Evolutionary conservation across 2,329 filamentous ascomycete genomes (phyloP).

Genomic region (Tolypocladium ophioglossoides): DNA sequence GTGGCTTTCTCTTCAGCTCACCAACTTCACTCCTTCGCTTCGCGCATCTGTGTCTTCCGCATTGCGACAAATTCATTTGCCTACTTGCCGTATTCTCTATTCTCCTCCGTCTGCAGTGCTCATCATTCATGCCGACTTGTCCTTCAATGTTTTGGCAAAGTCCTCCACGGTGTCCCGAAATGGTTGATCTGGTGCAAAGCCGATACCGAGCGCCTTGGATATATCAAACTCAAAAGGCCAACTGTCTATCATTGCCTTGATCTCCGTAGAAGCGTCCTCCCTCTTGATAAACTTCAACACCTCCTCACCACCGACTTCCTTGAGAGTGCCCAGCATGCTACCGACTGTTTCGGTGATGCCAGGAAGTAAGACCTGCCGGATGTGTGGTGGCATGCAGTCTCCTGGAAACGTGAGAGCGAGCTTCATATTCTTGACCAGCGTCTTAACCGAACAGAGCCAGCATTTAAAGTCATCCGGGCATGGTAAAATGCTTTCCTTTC

Average conservation of each 20-base stretch:
- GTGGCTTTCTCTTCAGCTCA: no score
- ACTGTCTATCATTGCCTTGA: slow-evolving; percentile 38
- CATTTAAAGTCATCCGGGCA: slow-evolving; percentile 32
- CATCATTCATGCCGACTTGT: not conserved
- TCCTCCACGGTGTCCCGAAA: slow-evolving; percentile 21
- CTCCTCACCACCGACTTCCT: slow-evolving; percentile 35
- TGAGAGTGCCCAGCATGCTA: slow-evolving; percentile 40
- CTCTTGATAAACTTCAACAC: slow-evolving; percentile 31
- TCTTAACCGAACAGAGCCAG: slow-evolving; percentile 42
- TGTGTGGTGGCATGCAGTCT: slow-evolving; percentile 20
- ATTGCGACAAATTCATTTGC: no score
- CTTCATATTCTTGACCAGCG: slow-evolving; percentile 37
- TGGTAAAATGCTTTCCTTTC: slow-evolving; percentile 35
- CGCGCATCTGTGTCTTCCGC: no score
- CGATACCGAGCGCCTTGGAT: slow-evolving; percentile 39
- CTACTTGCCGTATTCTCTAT: no score
- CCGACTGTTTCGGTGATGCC: slow-evolving; percentile 41
- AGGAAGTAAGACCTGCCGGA: slow-evolving; percentile 39
- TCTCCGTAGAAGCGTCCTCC: slow-evolving; percentile 32
- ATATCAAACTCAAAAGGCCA: slow-evolving; percentile 44
- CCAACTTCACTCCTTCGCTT: no score
- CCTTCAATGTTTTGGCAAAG: slow-evolving; percentile 11
- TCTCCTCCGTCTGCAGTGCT: not conserved
- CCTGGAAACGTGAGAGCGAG: slow-evolving; percentile 28
- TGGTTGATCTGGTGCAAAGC: slow-evolving; percentile 34